Conservation (phyloP, 352 stramenopile species). For the Phytophthora lateralis region DNA sequence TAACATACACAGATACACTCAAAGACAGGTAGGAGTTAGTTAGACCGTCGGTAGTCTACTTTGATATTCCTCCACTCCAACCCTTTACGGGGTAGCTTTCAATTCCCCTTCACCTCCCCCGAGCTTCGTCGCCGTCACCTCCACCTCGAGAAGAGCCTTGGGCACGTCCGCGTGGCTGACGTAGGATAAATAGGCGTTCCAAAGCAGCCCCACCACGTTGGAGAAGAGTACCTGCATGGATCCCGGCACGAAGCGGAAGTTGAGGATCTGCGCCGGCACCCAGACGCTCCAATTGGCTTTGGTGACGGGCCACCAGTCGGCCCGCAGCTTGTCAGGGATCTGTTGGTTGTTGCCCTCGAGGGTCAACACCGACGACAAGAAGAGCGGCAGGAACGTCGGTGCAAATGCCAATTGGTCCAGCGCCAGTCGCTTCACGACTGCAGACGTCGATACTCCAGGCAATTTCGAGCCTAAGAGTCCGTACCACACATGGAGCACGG, state of each 20-base stretch:
- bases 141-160: slow-evolving; percentile 18
- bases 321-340: slow-evolving; percentile 65
- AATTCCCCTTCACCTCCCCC: slow-evolving; percentile 4
- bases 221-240: slow-evolving; percentile 85
- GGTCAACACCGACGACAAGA: slow-evolving; percentile 71
- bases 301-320: slow-evolving; percentile 80
- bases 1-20: neutral
- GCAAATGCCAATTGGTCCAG: slow-evolving; percentile 85
- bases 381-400: slow-evolving; percentile 71
- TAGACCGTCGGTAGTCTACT: slow-evolving; percentile 22
- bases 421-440: slow-evolving; percentile 68
- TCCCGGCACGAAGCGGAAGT: slow-evolving; percentile 80
- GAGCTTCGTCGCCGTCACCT: neutral
- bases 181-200: slow-evolving; percentile 86
- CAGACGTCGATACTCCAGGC: slow-evolving; percentile 38
- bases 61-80: slow-evolving; percentile 13
- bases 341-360: slow-evolving; percentile 58
- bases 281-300: slow-evolving; percentile 85
- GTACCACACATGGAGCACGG: slow-evolving; percentile 86
- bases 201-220: slow-evolving; percentile 81
- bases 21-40: slow-evolving; percentile 12
- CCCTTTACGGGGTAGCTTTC: neutral
- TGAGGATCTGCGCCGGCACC: slow-evolving; percentile 81
- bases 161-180: slow-evolving; percentile 57
- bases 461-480: slow-evolving; percentile 50